Evolutionary conservation across 495 filamentous ascomycete genomes (phyloP), one percentile per base, ranked within the genome.

Genomic region (Penicillium canariense): DNA sequence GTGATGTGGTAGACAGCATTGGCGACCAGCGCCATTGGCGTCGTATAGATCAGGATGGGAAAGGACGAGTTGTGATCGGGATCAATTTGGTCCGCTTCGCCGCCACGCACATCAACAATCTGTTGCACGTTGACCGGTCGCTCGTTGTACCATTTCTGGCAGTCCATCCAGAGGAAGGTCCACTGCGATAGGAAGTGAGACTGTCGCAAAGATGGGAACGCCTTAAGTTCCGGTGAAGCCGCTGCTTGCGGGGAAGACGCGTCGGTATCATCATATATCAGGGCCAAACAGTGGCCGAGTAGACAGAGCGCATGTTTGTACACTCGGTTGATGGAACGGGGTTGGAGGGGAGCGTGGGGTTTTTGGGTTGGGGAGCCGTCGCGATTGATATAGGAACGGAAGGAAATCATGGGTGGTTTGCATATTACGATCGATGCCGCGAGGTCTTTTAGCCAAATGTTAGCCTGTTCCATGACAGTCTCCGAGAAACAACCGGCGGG

Each of bases 101-200:
- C 52, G 11, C 63, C 63, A 5, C 63, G 63, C 3, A 66, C 45
- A 26, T 66, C 63, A 3, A 66, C 63, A 11, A 65, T 67, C 28
- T 65, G 64, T 12, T 67, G 54, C 7, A 48, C 55, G 17, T 65
- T 48, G 3, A 58, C 48, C 3, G 64, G 61, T 11, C 64, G 64
- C 14, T 67, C 64, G 14, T 67, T 65, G 46, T 67, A 67, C 61
- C 61, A 67, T 53, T 65, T 67, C 34, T 67, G 64, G 14, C 64
- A 67, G 31, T 65, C 64, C 6, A 49, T 55, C 64, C 64, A 67
- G 9, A 67, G 64, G 17, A 59, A 59, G 11, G 61, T 65, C 64
- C 64, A 67, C 26, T 65, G 55, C 1, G 61, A 67, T 3, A 67
- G 50, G n/a, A 59, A 61, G 26, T 61, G 61, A 1, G 63, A 67